Evolutionary conservation across 2,329 filamentous ascomycete species (phyloP), one percentile per base, ranked within the genome.

Genomic region (Pseudofabraea citricarpa): DNA sequence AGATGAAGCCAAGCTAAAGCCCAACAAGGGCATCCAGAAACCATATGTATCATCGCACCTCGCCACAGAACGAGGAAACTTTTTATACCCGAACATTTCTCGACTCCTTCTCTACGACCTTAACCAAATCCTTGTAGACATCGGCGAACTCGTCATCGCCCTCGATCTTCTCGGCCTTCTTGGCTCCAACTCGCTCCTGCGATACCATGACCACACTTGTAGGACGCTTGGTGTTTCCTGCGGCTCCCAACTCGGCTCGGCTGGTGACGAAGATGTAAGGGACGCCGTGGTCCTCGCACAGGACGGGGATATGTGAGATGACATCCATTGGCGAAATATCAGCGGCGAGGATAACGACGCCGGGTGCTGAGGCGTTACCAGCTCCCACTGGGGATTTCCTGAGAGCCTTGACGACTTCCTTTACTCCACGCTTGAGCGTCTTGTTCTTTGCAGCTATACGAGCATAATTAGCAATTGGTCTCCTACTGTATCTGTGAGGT

Each of bases 251-350:
- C 72, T 97, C 91, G 49, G 90, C 91, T 57, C 93, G 85, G 60
- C 87, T 94, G 48, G 84, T 81, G 58, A 98, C 87, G 68, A 94
- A 98, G 67, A 98, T 81, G 72, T 97, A 98, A 24, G 93, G 93
- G 48, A 96, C 88, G 69, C 87, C 88, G 77, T 96, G 90, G 71
- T 97, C 91, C 73, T 98, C 93, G 77, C 93, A 97, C 46, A 97
- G 84, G 45, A 98, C 87, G 59, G 93, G 93, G 54, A 98, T 87
- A 72, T 98, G 93, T 48, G 88, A 93, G 72, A 98, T 96, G 65
- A 98, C 93, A 68, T 98, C 93, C 83, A 93, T 91, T 54, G 93
- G 93, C 41, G 88, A 95, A 73, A 98, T 97, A 69, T 98, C 93
- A 58, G 88, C 93, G 26, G 93, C 93, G 56, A 98, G 88, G 65